Evolutionary conservation across 768 basidiomycete genomes (phyloP), one percentile per base, ranked within the genome.

Genomic region (Chalciporus sphaerocephalus): DNA sequence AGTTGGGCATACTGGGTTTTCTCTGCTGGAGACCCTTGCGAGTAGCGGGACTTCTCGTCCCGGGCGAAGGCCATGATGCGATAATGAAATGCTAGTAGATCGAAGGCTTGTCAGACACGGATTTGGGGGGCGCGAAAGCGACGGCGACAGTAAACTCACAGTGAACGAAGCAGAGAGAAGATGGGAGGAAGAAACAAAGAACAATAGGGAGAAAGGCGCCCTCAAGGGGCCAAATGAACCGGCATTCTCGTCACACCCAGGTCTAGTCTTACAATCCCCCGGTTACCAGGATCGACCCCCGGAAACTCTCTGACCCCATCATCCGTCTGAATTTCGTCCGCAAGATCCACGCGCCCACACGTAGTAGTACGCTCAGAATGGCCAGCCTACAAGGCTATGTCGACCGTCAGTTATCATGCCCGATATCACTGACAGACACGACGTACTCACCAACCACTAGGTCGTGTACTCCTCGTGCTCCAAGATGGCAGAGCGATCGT

Each of bases 401-500:
- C 65, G 89, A 92, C 76, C 85, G 87, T 85, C 54, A 55, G 83
- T 68, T 6, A 27, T 2, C 33, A 17, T 15, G 9, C 25, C 41
- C 16, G 38, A 38, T 46, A 25, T 32, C 13, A 28, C 17, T 12
- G 13, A 28, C 20, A 20, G 22, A 30, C 13, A 18, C 20, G 22
- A 8, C 44, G 10, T 45, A 16, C 5, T 42, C 23, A 49, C 25
- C 33, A 25, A 13, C 16, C 12, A 6, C 61, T 11, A 93, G 91
- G 86, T 57, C 88, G 85, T 65, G 93, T 98, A 56, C 79, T 94
- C 48, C 83, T 98, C 62, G 83, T 97, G 53, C 84, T 97, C 25
- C 92, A 97, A 74, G 95, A 99, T 66, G 95, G 95, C 41, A 83
- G 95, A 58, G 82, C 87, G 33, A 96, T 98, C 64, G 83, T 95